Conservation (phyloP, 2,329 filamentous ascomycete species). For the Verticillium isaacii region DNA sequence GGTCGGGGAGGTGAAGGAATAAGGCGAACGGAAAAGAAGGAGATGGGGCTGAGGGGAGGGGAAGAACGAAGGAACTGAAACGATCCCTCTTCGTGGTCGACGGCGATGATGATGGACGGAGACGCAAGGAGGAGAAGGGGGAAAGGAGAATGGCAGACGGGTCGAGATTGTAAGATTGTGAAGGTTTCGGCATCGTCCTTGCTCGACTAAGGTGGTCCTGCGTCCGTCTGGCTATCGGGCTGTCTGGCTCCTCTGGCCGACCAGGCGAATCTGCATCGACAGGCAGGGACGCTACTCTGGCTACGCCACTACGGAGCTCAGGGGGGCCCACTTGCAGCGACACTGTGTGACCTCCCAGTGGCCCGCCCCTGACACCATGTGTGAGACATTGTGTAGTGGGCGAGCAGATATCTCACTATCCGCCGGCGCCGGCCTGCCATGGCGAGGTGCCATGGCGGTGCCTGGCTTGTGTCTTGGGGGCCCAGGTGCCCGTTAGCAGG, state of each 20-base stretch:
- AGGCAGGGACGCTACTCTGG: background rate
- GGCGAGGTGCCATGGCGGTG: background rate
- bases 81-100: conserved; percentile 4
- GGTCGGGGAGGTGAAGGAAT: background rate
- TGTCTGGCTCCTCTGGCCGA: background rate
- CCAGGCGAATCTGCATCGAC: conserved; percentile 3
- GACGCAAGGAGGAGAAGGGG: conserved; percentile 13
- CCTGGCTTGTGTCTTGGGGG: background rate
- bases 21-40: background rate
- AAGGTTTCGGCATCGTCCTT: conserved; percentile 3
- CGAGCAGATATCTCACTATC: background rate
- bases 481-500: background rate
- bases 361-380: conserved; percentile 3
- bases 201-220: background rate
- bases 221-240: background rate
- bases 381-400: conserved; percentile 1
- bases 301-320: background rate
- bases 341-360: conserved; percentile 1
- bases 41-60: background rate
- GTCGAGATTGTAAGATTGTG: conserved; percentile 12
- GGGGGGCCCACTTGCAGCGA: background rate
- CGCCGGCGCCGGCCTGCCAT: background rate
- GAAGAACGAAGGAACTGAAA: background rate
- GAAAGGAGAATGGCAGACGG: conserved; percentile 11
- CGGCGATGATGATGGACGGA: conserved; percentile 19